Evolutionary conservation across 495 filamentous ascomycete genomes (phyloP).

Genomic region (Choiromyces venosus): DNA sequence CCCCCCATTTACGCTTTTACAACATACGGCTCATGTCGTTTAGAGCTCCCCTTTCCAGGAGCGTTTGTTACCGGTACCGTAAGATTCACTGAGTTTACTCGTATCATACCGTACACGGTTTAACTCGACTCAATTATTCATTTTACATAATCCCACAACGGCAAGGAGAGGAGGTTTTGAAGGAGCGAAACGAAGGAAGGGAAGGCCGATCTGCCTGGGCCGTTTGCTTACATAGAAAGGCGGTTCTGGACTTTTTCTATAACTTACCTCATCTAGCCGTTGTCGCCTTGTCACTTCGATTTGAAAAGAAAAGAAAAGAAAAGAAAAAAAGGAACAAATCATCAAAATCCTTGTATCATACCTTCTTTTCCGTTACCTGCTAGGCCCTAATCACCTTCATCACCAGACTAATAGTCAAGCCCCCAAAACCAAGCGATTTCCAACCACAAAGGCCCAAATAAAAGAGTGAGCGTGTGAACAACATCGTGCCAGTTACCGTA

Average conservation of each 20-base stretch:
- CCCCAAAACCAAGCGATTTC: no score
- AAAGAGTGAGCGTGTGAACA: no score
- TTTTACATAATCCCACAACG: background rate
- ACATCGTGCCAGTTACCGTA: no score
- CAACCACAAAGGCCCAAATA: no score
- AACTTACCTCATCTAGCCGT: no score
- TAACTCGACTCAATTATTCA: background rate
- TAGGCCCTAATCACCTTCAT: background rate
- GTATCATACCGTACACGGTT: background rate
- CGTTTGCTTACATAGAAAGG: background rate
- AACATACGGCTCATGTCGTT: background rate
- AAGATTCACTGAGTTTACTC: no score
- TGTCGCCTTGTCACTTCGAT: no score
- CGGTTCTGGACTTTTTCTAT: no score
- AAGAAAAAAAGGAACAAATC: background rate
- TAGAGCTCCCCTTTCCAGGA: no score
- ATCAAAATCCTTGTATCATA: background rate
- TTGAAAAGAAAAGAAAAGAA: no score
- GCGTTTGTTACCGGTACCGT: no score
- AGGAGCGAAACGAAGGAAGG: background rate
- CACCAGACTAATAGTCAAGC: background rate
- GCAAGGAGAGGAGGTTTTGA: background rate
- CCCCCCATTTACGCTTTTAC: background rate
- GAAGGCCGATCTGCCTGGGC: background rate
- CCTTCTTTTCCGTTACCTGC: no score